Evolutionary conservation across 2,329 filamentous ascomycete species (phyloP).

Genomic region (Aspergillus neoniger): DNA sequence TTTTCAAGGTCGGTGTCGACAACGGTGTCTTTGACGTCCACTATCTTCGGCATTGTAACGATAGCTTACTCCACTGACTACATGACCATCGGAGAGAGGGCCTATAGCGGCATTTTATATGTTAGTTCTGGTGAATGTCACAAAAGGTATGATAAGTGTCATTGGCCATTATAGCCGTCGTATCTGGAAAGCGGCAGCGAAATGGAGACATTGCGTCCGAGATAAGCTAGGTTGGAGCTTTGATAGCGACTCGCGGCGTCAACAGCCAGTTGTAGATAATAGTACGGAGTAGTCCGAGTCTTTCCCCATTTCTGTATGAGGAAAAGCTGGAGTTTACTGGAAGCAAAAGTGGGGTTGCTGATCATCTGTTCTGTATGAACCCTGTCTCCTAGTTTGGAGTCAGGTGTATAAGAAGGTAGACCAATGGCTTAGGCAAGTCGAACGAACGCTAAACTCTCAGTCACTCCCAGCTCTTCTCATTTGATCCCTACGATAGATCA

Average conservation of each 20-base stretch:
- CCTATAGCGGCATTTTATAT: background rate
- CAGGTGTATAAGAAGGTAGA: background rate
- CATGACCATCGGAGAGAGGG: background rate
- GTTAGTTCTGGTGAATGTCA: background rate
- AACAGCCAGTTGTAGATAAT: background rate
- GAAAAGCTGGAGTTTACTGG: background rate
- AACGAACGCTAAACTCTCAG: background rate
- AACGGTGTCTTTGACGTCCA: background rate
- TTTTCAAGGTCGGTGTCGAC: background rate
- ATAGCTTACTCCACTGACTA: background rate
- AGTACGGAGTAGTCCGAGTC: background rate
- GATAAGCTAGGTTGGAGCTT: constrained; percentile 1
- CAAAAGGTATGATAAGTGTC: background rate
- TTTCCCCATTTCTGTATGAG: background rate
- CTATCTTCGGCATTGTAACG: background rate
- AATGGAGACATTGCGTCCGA: background rate
- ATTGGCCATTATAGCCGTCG: background rate
- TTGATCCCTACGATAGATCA: background rate
- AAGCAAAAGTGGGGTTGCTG: constrained; percentile 7
- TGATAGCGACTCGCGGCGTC: background rate
- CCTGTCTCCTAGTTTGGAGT: background rate
- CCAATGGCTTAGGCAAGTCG: background rate
- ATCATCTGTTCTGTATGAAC: background rate
- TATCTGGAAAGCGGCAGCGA: background rate
- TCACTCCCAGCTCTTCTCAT: background rate